These are phyloP conservation scores for Pseudonectria buxi DNA, from an alignment of 2,329 filamentous ascomycete species.

Conservation along the genomic window DNA sequence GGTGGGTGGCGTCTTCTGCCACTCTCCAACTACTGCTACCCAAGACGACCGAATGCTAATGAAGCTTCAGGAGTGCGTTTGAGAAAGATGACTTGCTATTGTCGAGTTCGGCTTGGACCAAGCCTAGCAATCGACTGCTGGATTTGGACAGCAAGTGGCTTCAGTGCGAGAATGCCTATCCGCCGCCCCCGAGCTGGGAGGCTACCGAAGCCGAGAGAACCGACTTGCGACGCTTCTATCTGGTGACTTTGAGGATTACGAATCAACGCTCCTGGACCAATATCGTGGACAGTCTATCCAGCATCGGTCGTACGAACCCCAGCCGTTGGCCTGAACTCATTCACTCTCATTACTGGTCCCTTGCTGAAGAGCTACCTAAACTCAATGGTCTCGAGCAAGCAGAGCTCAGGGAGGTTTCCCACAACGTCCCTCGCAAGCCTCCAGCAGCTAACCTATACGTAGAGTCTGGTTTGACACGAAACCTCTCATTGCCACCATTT, in stretches of 20 bases:
- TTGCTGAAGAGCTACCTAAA: slow-evolving; percentile 2
- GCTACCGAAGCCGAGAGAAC: no score
- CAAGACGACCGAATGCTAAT: neutral
- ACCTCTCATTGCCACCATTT: slow-evolving; percentile 8
- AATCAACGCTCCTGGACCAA: no score
- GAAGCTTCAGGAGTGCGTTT: slow-evolving; percentile 5
- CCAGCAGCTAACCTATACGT: neutral
- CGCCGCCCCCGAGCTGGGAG: no score
- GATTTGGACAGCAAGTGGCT: slow-evolving; percentile 1
- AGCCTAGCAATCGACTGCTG: slow-evolving; percentile 15
- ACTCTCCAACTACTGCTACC: neutral
- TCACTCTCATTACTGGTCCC: no score
- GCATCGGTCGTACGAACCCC: no score
- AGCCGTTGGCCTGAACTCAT: no score
- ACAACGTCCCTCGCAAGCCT: rapidly evolving
- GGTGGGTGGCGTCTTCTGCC: no score
- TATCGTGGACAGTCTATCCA: no score
- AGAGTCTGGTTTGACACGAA: slow-evolving; percentile 8
- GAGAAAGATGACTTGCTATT: slow-evolving; percentile 17
- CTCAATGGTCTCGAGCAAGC: slow-evolving; percentile 9
- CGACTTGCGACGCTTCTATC: no score
- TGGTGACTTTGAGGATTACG: no score
- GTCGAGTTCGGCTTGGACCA: slow-evolving; percentile 16
- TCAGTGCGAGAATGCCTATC: no score
- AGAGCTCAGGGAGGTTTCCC: slow-evolving; percentile 12